A percentile compares a stretch with the other conserved stretches of the same genome.
phyloP scores from a whole-genome alignment of 106 monocot species.

The Dactylorhiza incarnata region DNA sequence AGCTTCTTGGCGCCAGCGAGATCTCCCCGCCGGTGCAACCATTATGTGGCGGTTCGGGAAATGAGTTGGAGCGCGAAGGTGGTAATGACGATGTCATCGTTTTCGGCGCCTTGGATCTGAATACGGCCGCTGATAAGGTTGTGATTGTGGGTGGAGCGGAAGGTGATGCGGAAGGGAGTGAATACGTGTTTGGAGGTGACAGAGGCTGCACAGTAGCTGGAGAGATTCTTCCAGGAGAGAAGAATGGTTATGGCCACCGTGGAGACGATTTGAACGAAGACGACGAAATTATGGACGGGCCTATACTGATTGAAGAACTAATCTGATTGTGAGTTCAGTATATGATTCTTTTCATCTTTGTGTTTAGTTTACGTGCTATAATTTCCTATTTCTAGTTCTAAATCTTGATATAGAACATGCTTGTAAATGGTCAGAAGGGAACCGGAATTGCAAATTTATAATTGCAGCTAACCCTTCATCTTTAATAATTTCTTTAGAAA shows the following conservation, averaged over 20 bases:
- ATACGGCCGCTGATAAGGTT: slow-evolving; percentile 1
- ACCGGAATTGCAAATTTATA: too few relatives aligned
- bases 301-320: slow-evolving; percentile 24
- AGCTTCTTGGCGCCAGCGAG: slow-evolving; percentile 9
- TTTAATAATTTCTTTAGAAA: too few relatives aligned
- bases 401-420: too few relatives aligned
- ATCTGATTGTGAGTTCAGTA: slow-evolving; percentile 13
- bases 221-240: slow-evolving; percentile 1
- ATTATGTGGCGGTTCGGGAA: background rate
- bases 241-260: background rate
- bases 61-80: background rate
- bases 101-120: background rate
- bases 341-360: background rate
- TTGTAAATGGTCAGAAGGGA: too few relatives aligned
- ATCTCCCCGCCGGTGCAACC: background rate
- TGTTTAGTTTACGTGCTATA: too few relatives aligned
- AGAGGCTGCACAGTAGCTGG: background rate
- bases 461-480: too few relatives aligned
- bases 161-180: background rate
- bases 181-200: slow-evolving; percentile 9
- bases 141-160: slow-evolving; percentile 12
- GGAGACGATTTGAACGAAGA: background rate
- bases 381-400: too few relatives aligned
- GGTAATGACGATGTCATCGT: slow-evolving; percentile 10
- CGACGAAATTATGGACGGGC: slow-evolving; percentile 5